Percentiles rank a stretch among this genome's conserved stretches.
Evolutionary conservation across 2,329 filamentous ascomycete species (phyloP).

Genomic region (Orbilia ellipsospora): DNA sequence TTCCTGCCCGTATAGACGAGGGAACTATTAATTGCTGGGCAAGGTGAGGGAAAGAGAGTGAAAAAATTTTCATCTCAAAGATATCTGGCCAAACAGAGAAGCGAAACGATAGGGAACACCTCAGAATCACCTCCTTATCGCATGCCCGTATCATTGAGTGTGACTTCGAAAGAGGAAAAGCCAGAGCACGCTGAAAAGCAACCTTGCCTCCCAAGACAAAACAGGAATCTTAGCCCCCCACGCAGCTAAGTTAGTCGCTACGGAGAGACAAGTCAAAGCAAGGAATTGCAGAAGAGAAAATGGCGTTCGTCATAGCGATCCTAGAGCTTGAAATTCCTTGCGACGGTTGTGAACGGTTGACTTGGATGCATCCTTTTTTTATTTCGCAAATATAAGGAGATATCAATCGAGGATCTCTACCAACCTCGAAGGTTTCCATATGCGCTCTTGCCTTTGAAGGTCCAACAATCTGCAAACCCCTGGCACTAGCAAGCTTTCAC

Average conservation of each 20-base stretch:
- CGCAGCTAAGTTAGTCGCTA: constrained; percentile 34
- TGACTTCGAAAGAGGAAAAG: constrained; percentile 17
- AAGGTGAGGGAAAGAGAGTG: constrained; percentile 25
- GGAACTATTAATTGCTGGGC: constrained; percentile 30
- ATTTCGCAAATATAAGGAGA: constrained; percentile 22
- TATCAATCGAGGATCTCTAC: no score
- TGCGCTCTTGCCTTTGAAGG: constrained; percentile 42
- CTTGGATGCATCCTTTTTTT: constrained; percentile 28
- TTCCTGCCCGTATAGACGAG: constrained; percentile 47
- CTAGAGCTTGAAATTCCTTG: constrained; percentile 16
- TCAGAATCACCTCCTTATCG: constrained; percentile 55
- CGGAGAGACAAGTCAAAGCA: constrained; percentile 27
- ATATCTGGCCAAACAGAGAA: constrained; percentile 23
- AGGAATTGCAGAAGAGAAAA: constrained; percentile 38
- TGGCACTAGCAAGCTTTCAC: constrained; percentile 42
- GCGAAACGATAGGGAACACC: constrained; percentile 36
- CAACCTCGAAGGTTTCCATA: constrained; percentile 23
- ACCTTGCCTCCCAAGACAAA: constrained; percentile 15
- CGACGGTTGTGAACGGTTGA: constrained; percentile 21
- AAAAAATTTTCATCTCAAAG: constrained; percentile 34
- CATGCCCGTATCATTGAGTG: constrained; percentile 40
- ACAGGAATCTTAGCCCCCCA: constrained; percentile 54
- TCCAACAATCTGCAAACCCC: constrained; percentile 48
- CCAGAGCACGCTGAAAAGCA: constrained; percentile 19
- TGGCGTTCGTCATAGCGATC: constrained; percentile 42